Evolutionary conservation across 2,329 filamentous ascomycete species (phyloP), one percentile per base, ranked within the genome.

Genomic region (Teratosphaeria epicoccoides): DNA sequence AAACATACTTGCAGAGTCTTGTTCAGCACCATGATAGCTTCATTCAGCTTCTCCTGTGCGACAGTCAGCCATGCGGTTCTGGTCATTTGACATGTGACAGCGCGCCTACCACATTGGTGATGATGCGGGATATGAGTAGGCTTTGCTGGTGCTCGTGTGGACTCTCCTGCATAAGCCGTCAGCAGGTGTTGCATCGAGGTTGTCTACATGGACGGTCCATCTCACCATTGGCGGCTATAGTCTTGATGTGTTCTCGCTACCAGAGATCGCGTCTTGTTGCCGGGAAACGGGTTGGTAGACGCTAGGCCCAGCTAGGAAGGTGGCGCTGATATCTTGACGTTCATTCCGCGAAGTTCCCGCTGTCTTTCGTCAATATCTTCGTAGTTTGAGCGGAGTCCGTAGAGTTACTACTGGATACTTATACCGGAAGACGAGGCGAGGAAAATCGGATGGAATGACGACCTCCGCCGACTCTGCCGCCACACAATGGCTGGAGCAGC

Each of bases 121-220:
- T 95, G 72, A 98, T 96, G 56, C 93, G 88, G 22, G 88, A 93
- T 45, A 97, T 80, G 63, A 98, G 78, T 49, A 95, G 77, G 65
- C 86, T 94, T 76, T 98, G 91, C 76, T 97, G 93, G 62, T 97
- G 90, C 69, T 97, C 93, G 67, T 98, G 93, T 37, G 93, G 93
- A 64, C 88, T 95, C 71, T 98, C 93, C 91, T 83, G 52, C 4
- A 6, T 28, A 6, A 20, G 14, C 7, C 24, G 37, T 49, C 52
- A 52, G 50, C 45, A 6, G 9, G 2, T 3, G 26, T 28, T 28
- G 9, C 26, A 10, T 28, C 2, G 26, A 6, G 12, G 26, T 28
- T 12, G 26, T 47, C 40, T n/a, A 24, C 17, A 46, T 51, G 29
- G 4, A 25, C 29, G 17, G 10, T 37, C 29, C 10, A 37, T 10